These are phyloP conservation scores for Cornus florida DNA, from an alignment of 148 eudicot species.

Conservation along the genomic window DNA sequence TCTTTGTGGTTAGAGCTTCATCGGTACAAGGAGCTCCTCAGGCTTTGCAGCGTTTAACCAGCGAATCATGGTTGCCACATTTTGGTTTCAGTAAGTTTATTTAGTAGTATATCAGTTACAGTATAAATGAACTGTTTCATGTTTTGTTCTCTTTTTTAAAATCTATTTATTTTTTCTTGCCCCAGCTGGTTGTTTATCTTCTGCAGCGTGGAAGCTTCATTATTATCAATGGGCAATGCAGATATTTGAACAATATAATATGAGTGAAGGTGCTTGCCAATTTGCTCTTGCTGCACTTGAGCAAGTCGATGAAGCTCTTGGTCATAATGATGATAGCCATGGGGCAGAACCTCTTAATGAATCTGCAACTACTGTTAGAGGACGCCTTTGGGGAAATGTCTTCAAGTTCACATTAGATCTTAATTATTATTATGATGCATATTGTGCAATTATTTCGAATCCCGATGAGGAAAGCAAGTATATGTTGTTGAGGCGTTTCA, in stretches of 20 bases:
- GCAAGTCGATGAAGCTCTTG: slow-evolving; percentile 87
- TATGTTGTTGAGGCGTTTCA: slow-evolving; percentile 92
- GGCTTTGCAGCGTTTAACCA: slow-evolving; percentile 69
- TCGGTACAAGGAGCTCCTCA: slow-evolving; percentile 68
- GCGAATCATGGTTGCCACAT: slow-evolving; percentile 62
- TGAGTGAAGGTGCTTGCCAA: slow-evolving; percentile 87
- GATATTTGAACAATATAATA: slow-evolving; percentile 82
- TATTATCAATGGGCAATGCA: slow-evolving; percentile 99
- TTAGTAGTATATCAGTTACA: background rate
- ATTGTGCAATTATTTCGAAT: slow-evolving; percentile 94
- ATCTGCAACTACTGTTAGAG: slow-evolving; percentile 63
- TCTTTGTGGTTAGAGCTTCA: slow-evolving; percentile 64
- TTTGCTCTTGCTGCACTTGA: slow-evolving; percentile 98
- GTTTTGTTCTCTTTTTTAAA: slow-evolving; percentile 4
- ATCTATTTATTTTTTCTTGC: slow-evolving; percentile 13
- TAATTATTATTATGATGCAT: slow-evolving; percentile 76
- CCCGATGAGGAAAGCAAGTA: slow-evolving; percentile 96
- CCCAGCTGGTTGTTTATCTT: slow-evolving; percentile 52
- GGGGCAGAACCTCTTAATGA: slow-evolving; percentile 36
- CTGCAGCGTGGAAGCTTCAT: slow-evolving; percentile 84
- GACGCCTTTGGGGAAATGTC: slow-evolving; percentile 98
- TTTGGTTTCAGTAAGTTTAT: slow-evolving; percentile 54
- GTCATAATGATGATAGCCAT: slow-evolving; percentile 27
- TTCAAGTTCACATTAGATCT: slow-evolving; percentile 89
- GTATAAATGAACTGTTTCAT: background rate